Base-by-base conservation (phyloP, 176 grass and related monocot species). In the Coix lacrymajobi region DNA sequence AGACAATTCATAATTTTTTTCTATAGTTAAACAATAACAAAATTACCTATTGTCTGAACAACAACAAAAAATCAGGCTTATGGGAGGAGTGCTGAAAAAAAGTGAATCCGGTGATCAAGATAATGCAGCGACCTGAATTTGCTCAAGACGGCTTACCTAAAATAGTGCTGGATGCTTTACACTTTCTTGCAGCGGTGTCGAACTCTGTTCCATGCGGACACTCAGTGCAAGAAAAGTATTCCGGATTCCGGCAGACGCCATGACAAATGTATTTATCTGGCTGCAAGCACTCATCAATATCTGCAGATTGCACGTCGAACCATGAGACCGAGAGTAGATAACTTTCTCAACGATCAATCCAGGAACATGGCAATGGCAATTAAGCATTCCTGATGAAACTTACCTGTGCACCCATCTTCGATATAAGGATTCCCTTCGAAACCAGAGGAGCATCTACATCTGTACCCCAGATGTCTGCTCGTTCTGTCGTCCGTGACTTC, bases 341-440 rank as follows among this genome's bases (percentile, higher is more conserved):
- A n/a, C 20, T 37, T 46, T 16, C 39, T 19, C 19, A 8, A 69
- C 28, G 13, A 71, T 26, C 66, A 30, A 36, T 20, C 30, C 7
- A 67, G 33, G 32, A 67, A 38, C 33, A 37, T 67, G 65, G 20
- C 11, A 29, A 5, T 29, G 58, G 14, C 10, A 6, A 14, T 62
- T 62, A 29, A 62, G 4, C 61, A 63, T 30, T 31, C 28, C 28
- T 63, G 26, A 32, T 63, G 14, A 33, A 34, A 34, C 62, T 34
- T 80, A 73, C 87, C 87, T 13, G n/a, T 37, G 44, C 87, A 88
- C 41, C 81, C 87, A 38, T 58, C 62, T 34, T 56, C 1, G 4
- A 89, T 19, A 62, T 89, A 89, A 32, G 81, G 87, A 70, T 89
- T 89, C 75, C 87, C 82, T 70, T 89, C 16, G 11, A 80, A 89